Base-by-base conservation (phyloP, 2,329 filamentous ascomycete genomes). In the Colletotrichum shisoi region DNA sequence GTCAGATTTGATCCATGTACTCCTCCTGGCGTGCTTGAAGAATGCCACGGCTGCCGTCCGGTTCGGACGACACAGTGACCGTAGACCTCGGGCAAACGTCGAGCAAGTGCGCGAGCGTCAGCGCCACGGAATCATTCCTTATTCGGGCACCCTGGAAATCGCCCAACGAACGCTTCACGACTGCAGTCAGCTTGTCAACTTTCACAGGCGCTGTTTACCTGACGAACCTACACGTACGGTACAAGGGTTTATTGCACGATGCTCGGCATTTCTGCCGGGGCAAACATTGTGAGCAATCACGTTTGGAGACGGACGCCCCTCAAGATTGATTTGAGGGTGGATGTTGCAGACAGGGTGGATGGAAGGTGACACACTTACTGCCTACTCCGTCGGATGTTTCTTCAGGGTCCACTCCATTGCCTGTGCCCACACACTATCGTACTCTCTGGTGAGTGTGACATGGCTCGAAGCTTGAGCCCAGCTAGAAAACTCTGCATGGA, bases 401-500 rank as follows among this genome's bases (percentile, higher is more conserved):
- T 63, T 60, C 45, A 62, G 62, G 66, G 62, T 62, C 66, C 66
- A 68, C 66, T 44, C 44, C 27, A 40, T 44, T 56, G 56, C 54
- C 51, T 64, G 19, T 56, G 49, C 49, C 48, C 65, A 65, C 54
- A 67, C 40, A 53, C 49, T 64, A 42, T 24, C n/a, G 12, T 11
- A 52, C 49, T 19, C 17, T 52, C 48, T 54, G 31, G 31, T 24
- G 31, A 44, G 48, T 24, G 49, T 31, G 48, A 59, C 61, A 53
- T 54, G 17, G 27, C 59, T 56, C 39, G 54, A 67, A 51, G 61
- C 65, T 67, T 67, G 65, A 64, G 62, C 65, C 65, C 65, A 67
- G 61, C 56, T 45, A 61, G 65, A 67, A 67, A 67, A 67, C 62
- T 65, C 62, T 68, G 66, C 66, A 68, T 62, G n/a, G 63, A 37